Evolutionary conservation across 108 stramenopile species (phyloP), one percentile per base, ranked within the genome.

Genomic region (Nitzschia inconspicua): DNA sequence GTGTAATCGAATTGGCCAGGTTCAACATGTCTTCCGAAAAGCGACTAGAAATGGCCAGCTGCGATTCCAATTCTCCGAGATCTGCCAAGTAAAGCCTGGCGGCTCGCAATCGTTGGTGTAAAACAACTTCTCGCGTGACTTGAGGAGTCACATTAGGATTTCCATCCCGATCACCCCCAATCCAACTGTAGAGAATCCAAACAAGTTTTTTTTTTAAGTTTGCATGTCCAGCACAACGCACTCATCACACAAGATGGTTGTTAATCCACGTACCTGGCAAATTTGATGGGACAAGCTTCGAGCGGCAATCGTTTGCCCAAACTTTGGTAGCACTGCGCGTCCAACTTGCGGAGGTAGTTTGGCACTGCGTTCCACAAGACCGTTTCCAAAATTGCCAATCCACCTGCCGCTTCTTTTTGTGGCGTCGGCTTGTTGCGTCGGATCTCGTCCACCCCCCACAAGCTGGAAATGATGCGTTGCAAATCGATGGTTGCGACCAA

Each of bases 291-390:
- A 3, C 86, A 75, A 3, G 62, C 73, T 36, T 93, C 88, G 6
- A 97, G 72, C 6, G 97, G 97, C 13, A 98, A 76, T 27, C 72
- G 57, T 48, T 71, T 80, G 11, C 88, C 92, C 28, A 96, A 67
- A 1, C 80, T 72, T 29, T 74, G 47, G n/a, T 61, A 63, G 27
- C 91, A 83, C 57, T 91, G 89, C 3, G 87, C 88, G 66, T 95
- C 89, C 18, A 98, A 76, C 52, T 95, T 95, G 53, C 97, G 84
- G 8, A 98, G 74, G 70, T 91, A 98, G 14, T 73, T 68, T 6
- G 97, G 97, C 9, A 97, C 93, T 14, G 96, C 96, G 55, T 94
- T 89, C 97, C 97, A 98, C 19, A 98, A 78, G n/a, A 95, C 93
- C 11, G 83, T 72, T 53, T 96, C 95, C 36, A 98, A 66, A 39